Evolutionary conservation across 2,329 filamentous ascomycete species (phyloP).

Genomic region (Trichophyton simii): DNA sequence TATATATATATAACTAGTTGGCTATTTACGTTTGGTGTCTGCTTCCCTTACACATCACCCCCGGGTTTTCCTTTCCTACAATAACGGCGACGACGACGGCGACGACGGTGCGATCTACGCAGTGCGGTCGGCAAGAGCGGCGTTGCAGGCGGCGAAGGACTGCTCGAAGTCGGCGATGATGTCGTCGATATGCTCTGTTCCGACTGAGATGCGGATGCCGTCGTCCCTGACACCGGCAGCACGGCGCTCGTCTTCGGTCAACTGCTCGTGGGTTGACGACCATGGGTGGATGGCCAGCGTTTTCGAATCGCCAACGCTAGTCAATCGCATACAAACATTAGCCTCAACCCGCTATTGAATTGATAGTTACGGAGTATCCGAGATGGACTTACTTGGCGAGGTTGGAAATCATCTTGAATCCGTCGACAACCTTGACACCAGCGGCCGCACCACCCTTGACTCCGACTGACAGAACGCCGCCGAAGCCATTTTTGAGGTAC

Average conservation of each 20-base stretch:
- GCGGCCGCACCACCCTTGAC: conserved; percentile 78
- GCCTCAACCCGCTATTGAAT: background rate
- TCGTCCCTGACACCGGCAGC: conserved; percentile 77
- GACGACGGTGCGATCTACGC: background rate
- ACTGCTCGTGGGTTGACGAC: conserved; percentile 89
- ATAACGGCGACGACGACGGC: background rate
- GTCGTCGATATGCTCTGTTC: conserved; percentile 93
- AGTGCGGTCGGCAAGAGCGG: conserved; percentile 9
- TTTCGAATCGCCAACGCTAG: conserved; percentile 77
- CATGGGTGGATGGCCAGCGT: conserved; percentile 90
- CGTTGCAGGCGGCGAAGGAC: conserved; percentile 52
- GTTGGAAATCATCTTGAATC: conserved; percentile 90
- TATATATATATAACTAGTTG: no score
- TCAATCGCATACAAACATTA: conserved; percentile 1
- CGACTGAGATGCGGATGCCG: conserved; percentile 87
- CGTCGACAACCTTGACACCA: conserved; percentile 79
- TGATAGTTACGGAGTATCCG: background rate
- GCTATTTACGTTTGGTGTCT: no score
- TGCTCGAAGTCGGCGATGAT: conserved; percentile 94
- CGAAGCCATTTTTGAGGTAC: conserved; percentile 73
- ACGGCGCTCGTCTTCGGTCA: conserved; percentile 66
- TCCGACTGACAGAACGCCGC: conserved; percentile 85
- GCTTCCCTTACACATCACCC: background rate
- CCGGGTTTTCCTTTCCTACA: background rate
- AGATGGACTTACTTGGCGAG: conserved; percentile 56